Conservation (phyloP, 2,329 filamentous ascomycete species). For the Aspergillus flavus region DNA sequence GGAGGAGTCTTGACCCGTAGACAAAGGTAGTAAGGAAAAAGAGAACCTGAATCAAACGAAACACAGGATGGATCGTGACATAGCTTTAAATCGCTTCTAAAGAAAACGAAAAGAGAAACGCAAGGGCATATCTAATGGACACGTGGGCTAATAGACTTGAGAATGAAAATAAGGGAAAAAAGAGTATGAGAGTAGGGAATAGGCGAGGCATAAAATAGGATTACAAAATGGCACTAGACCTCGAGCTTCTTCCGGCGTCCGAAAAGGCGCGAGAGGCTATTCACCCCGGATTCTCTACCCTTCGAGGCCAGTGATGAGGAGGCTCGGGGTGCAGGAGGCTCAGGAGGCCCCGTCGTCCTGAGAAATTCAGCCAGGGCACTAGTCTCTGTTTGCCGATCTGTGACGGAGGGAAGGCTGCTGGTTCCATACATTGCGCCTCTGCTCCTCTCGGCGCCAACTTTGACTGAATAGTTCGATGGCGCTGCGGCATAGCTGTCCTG, state of each 20-base stretch:
- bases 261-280: conserved; percentile 39
- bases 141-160: conserved; percentile 14
- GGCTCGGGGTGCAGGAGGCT: conserved; percentile 27
- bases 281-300: conserved; percentile 12
- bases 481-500: conserved; percentile 31
- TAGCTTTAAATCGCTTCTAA: conserved; percentile 18
- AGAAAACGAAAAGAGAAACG: conserved; percentile 1
- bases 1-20: conserved; percentile 9
- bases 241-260: conserved; percentile 34
- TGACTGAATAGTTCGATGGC: conserved; percentile 41
- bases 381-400: conserved; percentile 50
- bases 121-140: conserved; percentile 7
- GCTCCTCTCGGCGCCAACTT: conserved; percentile 41
- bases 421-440: conserved; percentile 15
- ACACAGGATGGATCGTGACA: conserved; percentile 21
- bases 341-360: conserved; percentile 67
- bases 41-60: conserved; percentile 6
- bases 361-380: conserved; percentile 74
- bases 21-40: conserved; percentile 1
- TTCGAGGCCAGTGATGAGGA: conserved; percentile 31
- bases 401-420: conserved; percentile 24
- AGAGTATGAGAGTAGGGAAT: neutral
- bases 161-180: conserved; percentile 11
- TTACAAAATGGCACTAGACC: conserved; percentile 12
- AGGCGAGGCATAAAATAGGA: conserved; percentile 4